These are phyloP conservation scores for Neonectria neomacrospora DNA, from an alignment of 2,329 filamentous ascomycete genomes.

Conservation along the genomic window DNA sequence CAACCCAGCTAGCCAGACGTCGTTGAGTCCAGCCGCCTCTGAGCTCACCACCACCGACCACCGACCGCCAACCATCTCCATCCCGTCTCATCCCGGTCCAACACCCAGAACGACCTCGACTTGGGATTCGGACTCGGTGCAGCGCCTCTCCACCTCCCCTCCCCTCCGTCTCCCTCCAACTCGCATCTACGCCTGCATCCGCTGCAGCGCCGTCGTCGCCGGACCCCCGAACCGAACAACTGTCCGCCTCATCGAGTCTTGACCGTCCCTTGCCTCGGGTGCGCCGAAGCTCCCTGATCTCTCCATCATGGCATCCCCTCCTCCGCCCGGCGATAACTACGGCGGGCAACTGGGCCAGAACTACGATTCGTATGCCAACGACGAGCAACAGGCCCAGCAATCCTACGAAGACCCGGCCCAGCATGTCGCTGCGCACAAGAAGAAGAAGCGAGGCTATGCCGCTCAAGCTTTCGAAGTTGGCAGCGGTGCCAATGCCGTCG, in stretches of 20 bases:
- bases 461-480: constrained; percentile 95
- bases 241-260: constrained; percentile 3
- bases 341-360: constrained; percentile 38
- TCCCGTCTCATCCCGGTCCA: constrained; percentile 37
- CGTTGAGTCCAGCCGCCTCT: constrained; percentile 38
- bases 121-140: constrained; percentile 39
- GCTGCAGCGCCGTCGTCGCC: constrained; percentile 25
- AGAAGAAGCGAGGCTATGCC: constrained; percentile 96
- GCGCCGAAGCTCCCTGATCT: constrained; percentile 43
- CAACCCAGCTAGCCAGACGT: constrained; percentile 21
- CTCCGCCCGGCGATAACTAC: constrained; percentile 61
- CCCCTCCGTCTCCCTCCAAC: background rate
- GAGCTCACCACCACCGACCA: constrained; percentile 37
- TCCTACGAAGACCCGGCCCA: constrained; percentile 49
- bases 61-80: constrained; percentile 33
- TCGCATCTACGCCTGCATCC: constrained; percentile 17
- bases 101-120: constrained; percentile 31
- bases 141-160: constrained; percentile 22
- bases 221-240: constrained; percentile 30
- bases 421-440: constrained; percentile 63
- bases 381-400: constrained; percentile 56
- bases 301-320: constrained; percentile 67
- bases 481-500: constrained; percentile 80
- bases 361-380: constrained; percentile 60
- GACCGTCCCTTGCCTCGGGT: constrained; percentile 34